These are phyloP conservation scores for Gyromitra esculenta DNA, from an alignment of 2,329 filamentous ascomycete genomes.

Conservation along the genomic window DNA sequence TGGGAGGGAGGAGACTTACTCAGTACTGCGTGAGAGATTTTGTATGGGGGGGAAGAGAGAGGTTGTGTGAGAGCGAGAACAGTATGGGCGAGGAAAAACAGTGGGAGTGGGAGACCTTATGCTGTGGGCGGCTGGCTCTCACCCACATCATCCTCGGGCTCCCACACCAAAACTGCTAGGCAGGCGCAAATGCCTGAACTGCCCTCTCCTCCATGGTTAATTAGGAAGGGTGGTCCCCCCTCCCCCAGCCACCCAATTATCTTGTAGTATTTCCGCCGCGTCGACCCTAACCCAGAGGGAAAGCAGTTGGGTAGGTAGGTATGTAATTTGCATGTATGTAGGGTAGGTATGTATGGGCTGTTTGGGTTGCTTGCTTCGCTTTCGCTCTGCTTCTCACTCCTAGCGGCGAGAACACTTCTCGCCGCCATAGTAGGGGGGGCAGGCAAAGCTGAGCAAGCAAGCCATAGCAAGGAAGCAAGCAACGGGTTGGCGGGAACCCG, in stretches of 20 bases:
- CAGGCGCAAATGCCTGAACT: conserved; percentile 39
- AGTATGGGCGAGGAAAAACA: conserved; percentile 54
- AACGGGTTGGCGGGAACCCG: conserved; percentile 21
- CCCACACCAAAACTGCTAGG: conserved; percentile 49
- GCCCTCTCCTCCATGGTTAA: conserved; percentile 42
- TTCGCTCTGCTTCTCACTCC: background rate
- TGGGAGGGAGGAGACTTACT: conserved; percentile 55
- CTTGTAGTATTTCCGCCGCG: conserved; percentile 23
- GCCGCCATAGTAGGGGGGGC: background rate
- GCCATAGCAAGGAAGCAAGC: conserved; percentile 12
- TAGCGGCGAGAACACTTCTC: conserved; percentile 4
- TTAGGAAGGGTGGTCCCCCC: conserved; percentile 48
- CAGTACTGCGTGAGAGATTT: conserved; percentile 45
- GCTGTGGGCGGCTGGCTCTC: conserved; percentile 52
- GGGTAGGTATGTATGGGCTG: conserved; percentile 19
- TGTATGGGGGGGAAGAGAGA: conserved; percentile 49
- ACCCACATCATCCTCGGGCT: conserved; percentile 50
- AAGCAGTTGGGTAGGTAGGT: conserved; percentile 29
- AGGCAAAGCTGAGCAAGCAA: conserved; percentile 12
- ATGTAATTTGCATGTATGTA: conserved; percentile 27
- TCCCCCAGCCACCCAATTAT: conserved; percentile 52
- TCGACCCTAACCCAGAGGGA: conserved; percentile 50
- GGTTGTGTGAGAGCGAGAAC: conserved; percentile 52
- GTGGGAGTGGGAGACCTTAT: conserved; percentile 54
- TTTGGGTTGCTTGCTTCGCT: conserved; percentile 5